These are phyloP conservation scores for Ceratocystis colombiana DNA, from an alignment of 2,329 filamentous ascomycete genomes.

Conservation along the genomic window DNA sequence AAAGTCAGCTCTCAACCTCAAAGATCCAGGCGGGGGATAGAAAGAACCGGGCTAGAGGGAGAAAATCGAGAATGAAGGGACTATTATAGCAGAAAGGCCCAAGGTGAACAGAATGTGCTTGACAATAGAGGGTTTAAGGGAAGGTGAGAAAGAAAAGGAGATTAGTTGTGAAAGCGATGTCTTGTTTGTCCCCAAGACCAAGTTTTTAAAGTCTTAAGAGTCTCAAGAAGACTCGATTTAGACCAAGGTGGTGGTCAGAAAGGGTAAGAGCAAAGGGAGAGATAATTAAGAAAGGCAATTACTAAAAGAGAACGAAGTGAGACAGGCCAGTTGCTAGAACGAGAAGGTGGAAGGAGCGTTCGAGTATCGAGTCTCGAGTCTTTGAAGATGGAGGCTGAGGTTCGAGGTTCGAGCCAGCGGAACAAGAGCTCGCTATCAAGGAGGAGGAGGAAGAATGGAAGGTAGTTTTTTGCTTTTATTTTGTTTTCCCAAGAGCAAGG, in stretches of 20 bases:
- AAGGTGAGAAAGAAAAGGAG: slow-evolving; percentile 20
- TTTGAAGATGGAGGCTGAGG: background rate
- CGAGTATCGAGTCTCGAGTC: slow-evolving; percentile 3
- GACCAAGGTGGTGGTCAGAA: slow-evolving; percentile 10
- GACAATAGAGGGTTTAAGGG: slow-evolving; percentile 24
- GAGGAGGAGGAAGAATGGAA: background rate
- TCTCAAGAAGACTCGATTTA: background rate
- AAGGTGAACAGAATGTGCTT: slow-evolving; percentile 18
- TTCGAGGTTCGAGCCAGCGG: background rate
- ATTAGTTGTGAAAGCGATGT: slow-evolving; percentile 8
- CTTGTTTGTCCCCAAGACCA: slow-evolving; percentile 9
- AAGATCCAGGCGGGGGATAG: slow-evolving; percentile 10
- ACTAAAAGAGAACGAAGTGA: slow-evolving; percentile 6
- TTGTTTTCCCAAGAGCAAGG: background rate
- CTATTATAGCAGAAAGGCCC: slow-evolving; percentile 18
- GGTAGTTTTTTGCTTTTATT: no score
- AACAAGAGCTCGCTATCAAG: background rate
- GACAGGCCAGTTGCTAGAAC: slow-evolving; percentile 4
- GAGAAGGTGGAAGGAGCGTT: slow-evolving; percentile 11
- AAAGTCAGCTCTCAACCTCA: slow-evolving; percentile 7
- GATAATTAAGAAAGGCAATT: slow-evolving; percentile 10
- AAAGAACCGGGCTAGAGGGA: slow-evolving; percentile 17
- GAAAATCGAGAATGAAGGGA: slow-evolving; percentile 24
- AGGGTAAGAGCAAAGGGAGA: slow-evolving; percentile 9
- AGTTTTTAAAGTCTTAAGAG: background rate